Percentiles rank a stretch among this genome's conserved stretches.
Conservation (phyloP, 805 yeast genomes). For the Schizosaccharomyces lindneri region DNA sequence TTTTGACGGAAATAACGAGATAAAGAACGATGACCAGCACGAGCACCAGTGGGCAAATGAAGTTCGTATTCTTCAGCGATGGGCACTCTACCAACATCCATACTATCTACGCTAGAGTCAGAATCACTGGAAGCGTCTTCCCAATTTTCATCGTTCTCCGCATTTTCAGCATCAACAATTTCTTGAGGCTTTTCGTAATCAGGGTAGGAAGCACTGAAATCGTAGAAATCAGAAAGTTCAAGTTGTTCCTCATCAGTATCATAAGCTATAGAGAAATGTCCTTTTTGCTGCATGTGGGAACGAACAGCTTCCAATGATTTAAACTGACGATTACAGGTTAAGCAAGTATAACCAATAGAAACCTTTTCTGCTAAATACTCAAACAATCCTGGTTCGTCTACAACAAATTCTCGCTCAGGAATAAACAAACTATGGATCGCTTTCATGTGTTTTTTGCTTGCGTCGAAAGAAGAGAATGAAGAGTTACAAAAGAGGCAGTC, state of each 20-base stretch:
- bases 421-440: slow-evolving; percentile 59
- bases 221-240: slow-evolving; percentile 60
- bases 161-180: slow-evolving; percentile 12
- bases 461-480: slow-evolving; percentile 28
- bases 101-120: slow-evolving; percentile 8
- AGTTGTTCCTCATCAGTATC: slow-evolving; percentile 56
- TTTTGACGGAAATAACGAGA: slow-evolving; percentile 50
- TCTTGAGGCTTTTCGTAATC: slow-evolving; percentile 14
- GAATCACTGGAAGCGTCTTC: slow-evolving; percentile 7
- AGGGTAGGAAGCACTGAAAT: slow-evolving; percentile 43
- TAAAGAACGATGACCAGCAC: slow-evolving; percentile 60
- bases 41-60: slow-evolving; percentile 43
- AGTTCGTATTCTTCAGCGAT: slow-evolving; percentile 38
- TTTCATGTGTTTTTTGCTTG: slow-evolving; percentile 53
- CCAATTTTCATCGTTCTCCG: slow-evolving; percentile 8
- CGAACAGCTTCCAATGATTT: slow-evolving; percentile 60
- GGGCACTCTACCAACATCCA: slow-evolving; percentile 7
- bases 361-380: slow-evolving; percentile 54
- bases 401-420: slow-evolving; percentile 54
- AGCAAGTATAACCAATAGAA: slow-evolving; percentile 60
- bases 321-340: slow-evolving; percentile 70
- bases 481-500: slow-evolving; percentile 20
- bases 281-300: slow-evolving; percentile 64
- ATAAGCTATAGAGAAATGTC: slow-evolving; percentile 75
- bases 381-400: slow-evolving; percentile 48